These are phyloP conservation scores for Globisporangium radiosum DNA, from an alignment of 352 stramenopile genomes.

Conservation along the genomic window DNA sequence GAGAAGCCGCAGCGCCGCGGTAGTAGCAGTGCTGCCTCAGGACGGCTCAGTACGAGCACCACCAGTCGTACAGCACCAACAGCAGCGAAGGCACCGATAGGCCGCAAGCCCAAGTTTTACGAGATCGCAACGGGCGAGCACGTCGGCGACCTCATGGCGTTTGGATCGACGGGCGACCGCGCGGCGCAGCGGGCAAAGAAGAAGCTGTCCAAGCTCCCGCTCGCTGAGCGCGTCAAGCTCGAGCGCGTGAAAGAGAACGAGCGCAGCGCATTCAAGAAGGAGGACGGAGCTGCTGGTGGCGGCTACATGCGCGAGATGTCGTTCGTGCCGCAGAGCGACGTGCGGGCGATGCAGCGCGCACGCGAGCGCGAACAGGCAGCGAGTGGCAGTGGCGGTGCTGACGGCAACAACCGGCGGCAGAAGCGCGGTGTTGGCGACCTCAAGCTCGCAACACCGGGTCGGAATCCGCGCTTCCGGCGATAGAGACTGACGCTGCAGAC, in stretches of 20 bases:
- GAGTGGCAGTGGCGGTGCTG: slow-evolving; percentile 16
- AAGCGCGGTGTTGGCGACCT: slow-evolving; percentile 77
- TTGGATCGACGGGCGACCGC: slow-evolving; percentile 60
- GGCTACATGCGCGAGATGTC: slow-evolving; percentile 83
- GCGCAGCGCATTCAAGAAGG: slow-evolving; percentile 79
- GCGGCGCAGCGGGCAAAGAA: slow-evolving; percentile 71
- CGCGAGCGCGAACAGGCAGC: slow-evolving; percentile 16
- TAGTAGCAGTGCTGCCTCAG: slow-evolving; percentile 8
- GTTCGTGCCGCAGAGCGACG: slow-evolving; percentile 60
- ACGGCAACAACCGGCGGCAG: slow-evolving; percentile 36
- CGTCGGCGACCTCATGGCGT: slow-evolving; percentile 72
- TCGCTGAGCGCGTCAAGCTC: slow-evolving; percentile 68
- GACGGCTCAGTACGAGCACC: too few relatives aligned
- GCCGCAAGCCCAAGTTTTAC: slow-evolving; percentile 79
- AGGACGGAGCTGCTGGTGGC: slow-evolving; percentile 49
- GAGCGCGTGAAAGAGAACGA: slow-evolving; percentile 73
- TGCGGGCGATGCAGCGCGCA: slow-evolving; percentile 52
- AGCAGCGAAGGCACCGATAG: not conserved
- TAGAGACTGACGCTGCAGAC: slow-evolving; percentile 18
- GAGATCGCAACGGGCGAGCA: slow-evolving; percentile 82
- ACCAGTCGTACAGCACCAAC: not conserved
- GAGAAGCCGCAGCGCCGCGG: slow-evolving; percentile 7
- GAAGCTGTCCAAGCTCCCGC: slow-evolving; percentile 69
- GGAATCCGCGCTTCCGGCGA: slow-evolving; percentile 49
- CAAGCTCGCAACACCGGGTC: slow-evolving; percentile 45